A percentile compares a stretch with the other conserved stretches of the same genome.
These are phyloP conservation scores for Peltaster fructicola DNA, from an alignment of 2,329 filamentous ascomycete genomes.

Conservation along the genomic window DNA sequence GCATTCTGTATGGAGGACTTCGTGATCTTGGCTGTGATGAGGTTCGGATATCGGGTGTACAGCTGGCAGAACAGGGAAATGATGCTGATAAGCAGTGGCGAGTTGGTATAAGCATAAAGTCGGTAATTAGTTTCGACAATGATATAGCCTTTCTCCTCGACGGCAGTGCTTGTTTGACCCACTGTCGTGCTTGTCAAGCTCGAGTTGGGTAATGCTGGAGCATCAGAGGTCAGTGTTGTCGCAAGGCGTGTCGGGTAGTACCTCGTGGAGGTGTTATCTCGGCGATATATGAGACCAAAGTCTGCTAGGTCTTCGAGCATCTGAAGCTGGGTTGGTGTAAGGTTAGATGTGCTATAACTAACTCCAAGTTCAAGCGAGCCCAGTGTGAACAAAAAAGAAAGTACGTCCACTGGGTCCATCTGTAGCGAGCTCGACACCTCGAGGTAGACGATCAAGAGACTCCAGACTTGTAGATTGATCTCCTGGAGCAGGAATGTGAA, in stretches of 20 bases:
- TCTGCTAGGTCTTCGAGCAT: constrained; percentile 85
- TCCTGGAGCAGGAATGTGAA: constrained; percentile 93
- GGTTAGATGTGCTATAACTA: constrained; percentile 71
- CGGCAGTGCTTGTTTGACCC: constrained; percentile 18
- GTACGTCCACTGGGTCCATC: constrained; percentile 81
- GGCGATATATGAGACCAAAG: constrained; percentile 74
- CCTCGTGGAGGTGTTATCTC: constrained; percentile 22
- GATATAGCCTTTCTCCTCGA: constrained; percentile 55
- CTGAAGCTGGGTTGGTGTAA: constrained; percentile 64
- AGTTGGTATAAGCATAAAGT: constrained; percentile 89
- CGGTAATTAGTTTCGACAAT: constrained; percentile 98
- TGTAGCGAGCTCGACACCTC: constrained; percentile 53
- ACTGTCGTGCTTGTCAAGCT: constrained; percentile 48
- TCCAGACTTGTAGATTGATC: constrained; percentile 94
- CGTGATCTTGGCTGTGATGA: constrained; percentile 81
- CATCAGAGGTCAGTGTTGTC: constrained; percentile 73
- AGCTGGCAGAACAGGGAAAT: constrained; percentile 78
- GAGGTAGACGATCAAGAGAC: constrained; percentile 79
- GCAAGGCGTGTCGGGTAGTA: constrained; percentile 88
- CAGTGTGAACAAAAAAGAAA: constrained; percentile 90
- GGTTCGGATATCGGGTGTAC: constrained; percentile 80
- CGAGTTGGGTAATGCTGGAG: constrained; percentile 52
- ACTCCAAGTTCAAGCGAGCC: constrained; percentile 82
- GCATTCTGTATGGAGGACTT: constrained; percentile 76
- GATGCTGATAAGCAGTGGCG: constrained; percentile 84